Conservation (phyloP, 345 rosid species). For the Raphanus sativus region DNA sequence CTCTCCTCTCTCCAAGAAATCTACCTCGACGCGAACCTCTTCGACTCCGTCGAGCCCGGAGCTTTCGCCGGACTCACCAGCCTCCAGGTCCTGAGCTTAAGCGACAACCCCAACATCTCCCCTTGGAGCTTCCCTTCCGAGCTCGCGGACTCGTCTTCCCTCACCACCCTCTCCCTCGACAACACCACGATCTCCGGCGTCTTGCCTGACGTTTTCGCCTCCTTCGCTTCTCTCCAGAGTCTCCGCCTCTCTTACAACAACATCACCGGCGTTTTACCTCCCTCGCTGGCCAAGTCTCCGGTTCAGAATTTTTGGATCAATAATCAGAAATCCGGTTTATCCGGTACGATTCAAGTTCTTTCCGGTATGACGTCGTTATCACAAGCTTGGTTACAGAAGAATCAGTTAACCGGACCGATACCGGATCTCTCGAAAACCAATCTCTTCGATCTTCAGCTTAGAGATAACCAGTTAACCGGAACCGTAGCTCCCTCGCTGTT, state of each 20-base stretch:
- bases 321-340: conserved; percentile 55
- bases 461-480: conserved; percentile 77
- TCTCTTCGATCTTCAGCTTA: conserved; percentile 67
- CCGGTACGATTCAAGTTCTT: conserved; percentile 61
- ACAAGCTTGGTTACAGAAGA: conserved; percentile 74
- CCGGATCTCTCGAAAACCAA: conserved; percentile 68
- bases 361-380: conserved; percentile 52
- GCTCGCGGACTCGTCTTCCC: conserved; percentile 43
- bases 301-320: conserved; percentile 68
- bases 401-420: conserved; percentile 67
- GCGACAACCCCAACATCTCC: conserved; percentile 35
- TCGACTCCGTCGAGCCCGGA: conserved; percentile 51
- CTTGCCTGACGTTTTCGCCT: conserved; percentile 60
- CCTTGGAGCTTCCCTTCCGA: conserved; percentile 68
- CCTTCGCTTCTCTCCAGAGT: conserved; percentile 46
- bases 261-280: conserved; percentile 64
- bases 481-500: conserved; percentile 49
- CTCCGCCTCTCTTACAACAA: conserved; percentile 74
- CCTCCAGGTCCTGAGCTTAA: conserved; percentile 49
- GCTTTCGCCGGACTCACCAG: conserved; percentile 63
- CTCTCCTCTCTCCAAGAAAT: conserved; percentile 49
- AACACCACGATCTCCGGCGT: conserved; percentile 44
- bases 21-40: conserved; percentile 50
- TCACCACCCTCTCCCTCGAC: conserved; percentile 49
- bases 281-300: conserved; percentile 48